Base-by-base conservation (phyloP, 1,284 basidiomycete species). In the Inonotus obliquus region DNA sequence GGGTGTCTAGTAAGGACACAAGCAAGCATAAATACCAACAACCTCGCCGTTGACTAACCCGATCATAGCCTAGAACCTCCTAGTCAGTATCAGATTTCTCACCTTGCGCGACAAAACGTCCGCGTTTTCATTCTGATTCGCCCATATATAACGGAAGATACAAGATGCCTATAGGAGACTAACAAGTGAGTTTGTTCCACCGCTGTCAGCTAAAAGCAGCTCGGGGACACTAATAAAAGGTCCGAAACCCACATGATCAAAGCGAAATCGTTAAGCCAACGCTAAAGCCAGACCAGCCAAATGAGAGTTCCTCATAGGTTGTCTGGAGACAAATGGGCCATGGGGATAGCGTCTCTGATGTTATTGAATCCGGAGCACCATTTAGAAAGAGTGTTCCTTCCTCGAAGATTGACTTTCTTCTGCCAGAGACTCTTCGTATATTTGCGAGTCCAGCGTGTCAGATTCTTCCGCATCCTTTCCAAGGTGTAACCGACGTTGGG, bases 401-500 rank as follows among this genome's bases (percentile, higher is more conserved):
- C 32, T 52, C 51, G 29, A 29, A 52, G 51, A 32, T 27, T 29
- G 9, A 1, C 45, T 49, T n/a, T 14, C 58, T 52, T 54, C 58
- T 44, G 51, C 39, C 11, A 21, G 29, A 10, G 29, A 25, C 37
- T 7, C 25, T 32, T 37, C 41, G 49, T 38, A 52, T 27, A 41
- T 19, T 41, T 32, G 13, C 27, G 17, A 39, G 32, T 25, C 11
- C 41, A 55, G 49, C 25, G 10, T 45, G 48, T 23, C 27, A 35
- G n/a, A 45, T 61, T 63, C 59, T 54, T 56, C 66, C 66, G 66
- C 37, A 57, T 32, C 59, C 60, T 48, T 47, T 57, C 66, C 66
- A 65, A 41, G 58, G 60, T 60, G 62, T 56, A 53, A 39, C 66
- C 66, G 66, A 67, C 57, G 65, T 58, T 64, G 61, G 63, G 47